Percentiles rank a stretch among this genome's conserved stretches.
Evolutionary conservation across 208 protist species (phyloP).

Genomic region (Acanthamoeba culbertsoni): DNA sequence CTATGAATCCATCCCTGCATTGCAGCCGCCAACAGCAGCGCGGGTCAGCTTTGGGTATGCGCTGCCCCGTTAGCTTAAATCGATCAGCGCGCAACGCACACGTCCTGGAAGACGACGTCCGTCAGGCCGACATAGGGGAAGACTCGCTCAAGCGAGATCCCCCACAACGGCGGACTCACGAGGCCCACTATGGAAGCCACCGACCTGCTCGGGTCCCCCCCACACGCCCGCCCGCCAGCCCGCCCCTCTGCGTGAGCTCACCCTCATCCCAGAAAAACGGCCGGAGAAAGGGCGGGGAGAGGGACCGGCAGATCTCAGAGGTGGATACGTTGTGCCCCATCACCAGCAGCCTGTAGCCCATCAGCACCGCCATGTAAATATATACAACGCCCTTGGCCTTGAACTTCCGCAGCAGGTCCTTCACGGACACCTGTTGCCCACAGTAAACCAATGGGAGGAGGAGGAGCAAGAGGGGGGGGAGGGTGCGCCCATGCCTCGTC

Average conservation of each 20-base stretch:
- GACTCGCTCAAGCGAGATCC: slow-evolving; percentile 15
- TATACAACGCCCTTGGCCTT: slow-evolving; percentile 3
- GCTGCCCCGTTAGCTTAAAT: neutral
- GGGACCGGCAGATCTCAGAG: slow-evolving; percentile 25
- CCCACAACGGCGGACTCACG: slow-evolving; percentile 40
- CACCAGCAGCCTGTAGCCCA: slow-evolving; percentile 10
- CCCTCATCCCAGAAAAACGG: too few relatives aligned
- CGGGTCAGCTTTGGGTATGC: neutral
- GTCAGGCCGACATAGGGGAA: slow-evolving; percentile 54
- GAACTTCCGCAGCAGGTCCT: slow-evolving; percentile 3
- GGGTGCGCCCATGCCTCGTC: neutral
- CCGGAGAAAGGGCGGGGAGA: neutral
- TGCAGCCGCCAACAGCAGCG: neutral
- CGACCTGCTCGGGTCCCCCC: too few relatives aligned
- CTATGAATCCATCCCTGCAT: slow-evolving; percentile 48
- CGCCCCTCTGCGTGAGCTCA: too few relatives aligned
- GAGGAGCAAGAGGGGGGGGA: neutral
- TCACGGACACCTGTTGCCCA: neutral
- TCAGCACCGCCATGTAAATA: slow-evolving; percentile 37
- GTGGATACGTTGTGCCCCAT: slow-evolving; percentile 60
- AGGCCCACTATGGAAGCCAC: slow-evolving; percentile 45
- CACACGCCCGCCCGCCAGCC: too few relatives aligned
- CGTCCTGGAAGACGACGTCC: slow-evolving; percentile 17
- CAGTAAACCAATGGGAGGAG: neutral
- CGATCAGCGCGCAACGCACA: neutral